These are phyloP conservation scores for Notholithocarpus densiflorus DNA, from an alignment of 306 rosid species.

Conservation along the genomic window DNA sequence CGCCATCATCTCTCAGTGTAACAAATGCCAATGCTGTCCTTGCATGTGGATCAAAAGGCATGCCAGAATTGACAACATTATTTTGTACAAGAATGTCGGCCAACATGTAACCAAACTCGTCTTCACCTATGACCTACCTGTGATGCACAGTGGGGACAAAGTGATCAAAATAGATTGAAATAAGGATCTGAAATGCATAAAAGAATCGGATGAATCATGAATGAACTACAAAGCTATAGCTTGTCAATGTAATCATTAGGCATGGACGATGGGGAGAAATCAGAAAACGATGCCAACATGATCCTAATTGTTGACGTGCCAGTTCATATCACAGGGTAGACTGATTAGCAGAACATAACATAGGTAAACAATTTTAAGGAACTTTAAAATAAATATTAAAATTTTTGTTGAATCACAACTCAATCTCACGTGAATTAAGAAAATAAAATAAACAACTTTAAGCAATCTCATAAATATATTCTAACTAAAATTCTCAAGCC, in stretches of 20 bases:
- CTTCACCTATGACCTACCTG: constrained; percentile 42
- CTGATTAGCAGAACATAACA: too few species aligned
- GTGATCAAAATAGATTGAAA: constrained; percentile 15
- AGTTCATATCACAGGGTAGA: background rate
- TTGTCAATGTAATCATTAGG: background rate
- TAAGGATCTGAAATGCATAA: background rate
- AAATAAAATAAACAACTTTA: too few species aligned
- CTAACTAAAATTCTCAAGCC: too few species aligned
- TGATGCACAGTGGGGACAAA: constrained; percentile 18
- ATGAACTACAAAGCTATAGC: background rate
- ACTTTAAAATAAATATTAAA: too few species aligned
- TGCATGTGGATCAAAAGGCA: constrained; percentile 24
- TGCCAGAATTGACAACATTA: constrained; percentile 35
- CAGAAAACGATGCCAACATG: background rate
- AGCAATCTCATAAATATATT: too few species aligned
- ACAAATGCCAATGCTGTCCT: constrained; percentile 35
- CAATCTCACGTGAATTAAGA: too few species aligned
- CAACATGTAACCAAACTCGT: constrained; percentile 36
- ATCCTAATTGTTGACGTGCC: background rate
- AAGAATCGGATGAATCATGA: background rate
- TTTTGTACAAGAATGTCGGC: constrained; percentile 35
- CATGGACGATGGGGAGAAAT: background rate
- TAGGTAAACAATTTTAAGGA: too few species aligned
- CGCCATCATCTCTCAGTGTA: constrained; percentile 19
- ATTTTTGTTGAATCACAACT: too few species aligned